Evolutionary conservation across 495 filamentous ascomycete genomes (phyloP).

Genomic region (Penicillium canariense): DNA sequence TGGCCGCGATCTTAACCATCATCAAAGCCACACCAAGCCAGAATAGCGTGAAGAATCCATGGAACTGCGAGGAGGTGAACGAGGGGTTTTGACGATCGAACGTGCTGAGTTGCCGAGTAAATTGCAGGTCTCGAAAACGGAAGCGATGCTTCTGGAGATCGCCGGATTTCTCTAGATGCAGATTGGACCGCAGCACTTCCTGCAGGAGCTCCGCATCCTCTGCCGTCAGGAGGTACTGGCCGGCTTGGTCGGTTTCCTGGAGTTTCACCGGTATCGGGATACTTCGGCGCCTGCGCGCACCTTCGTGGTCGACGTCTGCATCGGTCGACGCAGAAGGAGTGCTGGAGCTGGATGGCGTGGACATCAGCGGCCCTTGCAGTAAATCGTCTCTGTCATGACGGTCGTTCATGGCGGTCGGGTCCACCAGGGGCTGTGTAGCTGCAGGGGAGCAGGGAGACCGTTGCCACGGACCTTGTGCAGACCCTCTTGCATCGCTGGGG

Average conservation of each 20-base stretch:
- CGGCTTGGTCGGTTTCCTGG: slow-evolving; percentile 44
- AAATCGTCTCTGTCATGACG: not conserved
- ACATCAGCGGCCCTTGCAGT: slow-evolving; percentile 3
- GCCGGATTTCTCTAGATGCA: slow-evolving; percentile 43
- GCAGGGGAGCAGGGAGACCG: not conserved
- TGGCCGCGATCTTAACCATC: slow-evolving; percentile 59
- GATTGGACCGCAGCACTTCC: slow-evolving; percentile 14
- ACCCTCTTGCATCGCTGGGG: not conserved
- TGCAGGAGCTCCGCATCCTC: slow-evolving; percentile 55
- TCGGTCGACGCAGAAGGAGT: not conserved
- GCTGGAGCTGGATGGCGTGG: slow-evolving; percentile 1
- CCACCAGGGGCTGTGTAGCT: not conserved
- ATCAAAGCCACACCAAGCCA: slow-evolving; percentile 65
- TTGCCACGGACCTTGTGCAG: not conserved
- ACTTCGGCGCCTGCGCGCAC: slow-evolving; percentile 11
- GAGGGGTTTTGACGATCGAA: slow-evolving; percentile 67
- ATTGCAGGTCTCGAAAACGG: slow-evolving; percentile 63
- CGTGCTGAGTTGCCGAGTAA: slow-evolving; percentile 65
- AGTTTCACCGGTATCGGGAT: slow-evolving; percentile 47
- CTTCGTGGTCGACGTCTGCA: not conserved
- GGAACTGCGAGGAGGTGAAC: slow-evolving; percentile 58
- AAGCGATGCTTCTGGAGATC: slow-evolving; percentile 37
- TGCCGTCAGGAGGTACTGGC: slow-evolving; percentile 52
- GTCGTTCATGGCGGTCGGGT: slow-evolving; percentile 3
- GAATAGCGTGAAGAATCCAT: slow-evolving; percentile 76